These are phyloP conservation scores for Drosera spatulata DNA, from an alignment of 179 eudicot species.

Conservation along the genomic window DNA sequence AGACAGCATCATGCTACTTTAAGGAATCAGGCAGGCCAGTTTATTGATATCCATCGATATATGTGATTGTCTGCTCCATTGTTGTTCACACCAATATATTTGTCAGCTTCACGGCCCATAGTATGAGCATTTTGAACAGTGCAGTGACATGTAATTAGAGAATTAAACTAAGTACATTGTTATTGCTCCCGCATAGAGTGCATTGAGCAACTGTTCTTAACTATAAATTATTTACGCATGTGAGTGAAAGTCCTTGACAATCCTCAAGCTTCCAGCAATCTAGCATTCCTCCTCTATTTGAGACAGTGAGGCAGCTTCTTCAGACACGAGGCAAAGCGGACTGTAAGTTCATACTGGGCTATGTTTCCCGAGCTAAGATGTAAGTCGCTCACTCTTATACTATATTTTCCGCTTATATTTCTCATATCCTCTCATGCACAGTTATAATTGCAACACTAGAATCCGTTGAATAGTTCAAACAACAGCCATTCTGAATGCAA, in stretches of 20 bases:
- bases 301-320: conserved; percentile 69
- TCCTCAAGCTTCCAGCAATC: conserved; percentile 77
- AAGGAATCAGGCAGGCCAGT: too few relatives aligned
- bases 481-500: too few relatives aligned
- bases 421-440: neutral
- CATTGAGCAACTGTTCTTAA: too few relatives aligned
- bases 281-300: conserved; percentile 68
- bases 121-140: too few relatives aligned
- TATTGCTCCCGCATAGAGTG: too few relatives aligned
- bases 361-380: conserved; percentile 78
- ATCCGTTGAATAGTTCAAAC: neutral
- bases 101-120: too few relatives aligned
- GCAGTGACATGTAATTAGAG: too few relatives aligned
- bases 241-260: conserved; percentile 26
- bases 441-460: neutral
- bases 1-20: too few relatives aligned
- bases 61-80: too few relatives aligned
- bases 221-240: neutral
- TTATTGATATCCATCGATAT: too few relatives aligned
- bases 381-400: conserved; percentile 18
- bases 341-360: conserved; percentile 71
- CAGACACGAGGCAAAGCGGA: conserved; percentile 22
- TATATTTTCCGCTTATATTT: neutral
- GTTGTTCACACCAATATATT: too few relatives aligned
- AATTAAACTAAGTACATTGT: too few relatives aligned